Evolutionary conservation across 2,329 filamentous ascomycete species (phyloP).

Genomic region (Aspergillus phoenicis): DNA sequence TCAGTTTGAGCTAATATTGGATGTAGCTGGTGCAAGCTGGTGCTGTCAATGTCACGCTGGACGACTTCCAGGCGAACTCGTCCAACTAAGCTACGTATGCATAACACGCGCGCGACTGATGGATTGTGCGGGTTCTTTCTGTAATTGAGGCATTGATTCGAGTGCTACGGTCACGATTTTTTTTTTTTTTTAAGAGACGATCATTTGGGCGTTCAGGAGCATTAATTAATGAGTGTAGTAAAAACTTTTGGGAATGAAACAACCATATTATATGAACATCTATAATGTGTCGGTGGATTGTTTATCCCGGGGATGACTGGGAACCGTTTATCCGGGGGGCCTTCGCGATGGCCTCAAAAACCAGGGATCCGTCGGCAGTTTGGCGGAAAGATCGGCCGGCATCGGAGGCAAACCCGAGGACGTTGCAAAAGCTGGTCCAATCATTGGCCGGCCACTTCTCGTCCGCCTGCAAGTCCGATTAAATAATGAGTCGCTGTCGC

Average conservation of each 20-base stretch:
- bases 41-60: constrained; percentile 81
- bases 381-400: constrained; percentile 25
- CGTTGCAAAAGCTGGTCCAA: neutral
- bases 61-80: constrained; percentile 70
- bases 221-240: neutral
- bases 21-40: constrained; percentile 85
- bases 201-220: neutral
- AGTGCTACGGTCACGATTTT: neutral
- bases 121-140: neutral
- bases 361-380: neutral
- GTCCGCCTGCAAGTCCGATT: constrained; percentile 22
- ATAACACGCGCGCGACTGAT: constrained; percentile 3
- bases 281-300: too few species aligned
- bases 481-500: neutral
- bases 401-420: constrained; percentile 27
- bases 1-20: constrained; percentile 17
- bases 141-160: neutral
- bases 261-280: neutral
- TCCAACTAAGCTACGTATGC: constrained; percentile 15
- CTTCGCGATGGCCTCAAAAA: too few species aligned
- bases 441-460: constrained; percentile 24
- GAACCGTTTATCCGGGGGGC: too few species aligned
- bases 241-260: neutral
- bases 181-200: neutral
- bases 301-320: too few species aligned